These are phyloP conservation scores for Tetraselmis chui DNA, from an alignment of 139 green algal species.

Conservation along the genomic window DNA sequence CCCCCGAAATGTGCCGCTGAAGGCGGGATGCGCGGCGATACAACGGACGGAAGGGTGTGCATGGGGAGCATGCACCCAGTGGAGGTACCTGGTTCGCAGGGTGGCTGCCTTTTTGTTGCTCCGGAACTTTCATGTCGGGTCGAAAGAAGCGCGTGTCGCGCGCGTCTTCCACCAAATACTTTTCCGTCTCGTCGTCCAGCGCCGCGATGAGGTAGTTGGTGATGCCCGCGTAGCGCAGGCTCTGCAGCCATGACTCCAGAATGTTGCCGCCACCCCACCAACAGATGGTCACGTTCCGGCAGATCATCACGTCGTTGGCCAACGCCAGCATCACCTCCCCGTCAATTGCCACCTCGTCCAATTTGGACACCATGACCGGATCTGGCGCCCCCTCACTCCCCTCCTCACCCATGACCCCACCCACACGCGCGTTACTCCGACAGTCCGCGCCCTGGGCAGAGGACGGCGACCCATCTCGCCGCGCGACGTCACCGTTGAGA, in stretches of 20 bases:
- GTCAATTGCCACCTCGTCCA: slow-evolving; percentile 17
- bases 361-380: slow-evolving; percentile 18
- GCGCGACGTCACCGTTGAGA: too few relatives aligned
- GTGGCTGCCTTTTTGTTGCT: slow-evolving; percentile 7
- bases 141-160: background rate
- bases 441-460: too few relatives aligned
- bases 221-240: slow-evolving; percentile 22
- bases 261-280: slow-evolving; percentile 46
- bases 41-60: too few relatives aligned
- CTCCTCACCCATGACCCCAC: background rate
- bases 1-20: too few relatives aligned
- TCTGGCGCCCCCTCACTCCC: slow-evolving; percentile 6
- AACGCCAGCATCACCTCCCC: slow-evolving; percentile 42
- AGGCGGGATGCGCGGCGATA: too few relatives aligned
- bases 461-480: too few relatives aligned
- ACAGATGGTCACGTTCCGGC: slow-evolving; percentile 38
- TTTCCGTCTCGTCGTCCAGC: slow-evolving; percentile 38
- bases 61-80: too few relatives aligned
- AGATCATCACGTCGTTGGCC: slow-evolving; percentile 50
- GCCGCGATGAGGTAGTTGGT: slow-evolving; percentile 33
- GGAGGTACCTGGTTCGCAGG: slow-evolving; percentile 9
- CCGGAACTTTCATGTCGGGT: background rate
- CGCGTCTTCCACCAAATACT: slow-evolving; percentile 4
- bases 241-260: slow-evolving; percentile 38
- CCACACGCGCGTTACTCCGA: too few relatives aligned